A percentile compares a stretch with the other conserved stretches of the same genome.
phyloP scores from a whole-genome alignment of 805 yeast genomes.

The Myxozyma geophila region DNA sequence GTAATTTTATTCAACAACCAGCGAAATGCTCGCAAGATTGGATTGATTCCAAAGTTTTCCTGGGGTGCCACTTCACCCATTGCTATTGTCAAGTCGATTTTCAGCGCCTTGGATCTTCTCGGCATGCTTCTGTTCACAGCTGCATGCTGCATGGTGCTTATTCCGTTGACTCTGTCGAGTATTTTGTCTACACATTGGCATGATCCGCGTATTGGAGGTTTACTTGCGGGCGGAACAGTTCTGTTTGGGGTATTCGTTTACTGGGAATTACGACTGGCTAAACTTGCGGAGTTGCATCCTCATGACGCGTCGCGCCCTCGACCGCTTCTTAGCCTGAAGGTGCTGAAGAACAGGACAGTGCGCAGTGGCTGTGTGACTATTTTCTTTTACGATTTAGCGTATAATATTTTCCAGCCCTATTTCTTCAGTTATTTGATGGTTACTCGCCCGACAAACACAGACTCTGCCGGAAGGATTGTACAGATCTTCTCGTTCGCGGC shows the following conservation, averaged over 20 bases:
- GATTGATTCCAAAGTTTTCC: conserved; percentile 24
- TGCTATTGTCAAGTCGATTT: conserved; percentile 5
- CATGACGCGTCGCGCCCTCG: conserved; percentile 35
- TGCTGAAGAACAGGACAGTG: conserved; percentile 66
- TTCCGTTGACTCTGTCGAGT: conserved; percentile 71
- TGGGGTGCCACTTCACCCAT: conserved; percentile 20
- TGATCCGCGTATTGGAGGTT: conserved; percentile 58
- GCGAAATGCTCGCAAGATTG: conserved; percentile 28
- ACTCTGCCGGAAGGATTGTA: conserved; percentile 63
- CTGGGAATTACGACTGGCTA: conserved; percentile 61
- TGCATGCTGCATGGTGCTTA: conserved; percentile 62
- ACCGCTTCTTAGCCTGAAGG: conserved; percentile 60
- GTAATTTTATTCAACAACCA: conserved; percentile 35
- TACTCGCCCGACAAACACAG: conserved; percentile 52
- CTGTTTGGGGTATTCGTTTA: conserved; percentile 54
- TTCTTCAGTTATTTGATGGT: conserved; percentile 65
- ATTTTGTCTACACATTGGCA: conserved; percentile 57
- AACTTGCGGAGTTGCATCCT: conserved; percentile 14
- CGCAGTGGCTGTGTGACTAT: conserved; percentile 65
- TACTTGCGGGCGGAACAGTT: conserved; percentile 62
- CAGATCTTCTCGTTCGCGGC: conserved; percentile 64
- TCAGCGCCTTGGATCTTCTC: conserved; percentile 59
- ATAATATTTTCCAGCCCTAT: conserved; percentile 65
- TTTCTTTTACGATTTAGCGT: conserved; percentile 60
- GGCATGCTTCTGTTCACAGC: conserved; percentile 59